A percentile compares a stretch with the other conserved stretches of the same genome.
phyloP scores from a whole-genome alignment of 768 basidiomycete genomes.

The Leccinum uliginosum region DNA sequence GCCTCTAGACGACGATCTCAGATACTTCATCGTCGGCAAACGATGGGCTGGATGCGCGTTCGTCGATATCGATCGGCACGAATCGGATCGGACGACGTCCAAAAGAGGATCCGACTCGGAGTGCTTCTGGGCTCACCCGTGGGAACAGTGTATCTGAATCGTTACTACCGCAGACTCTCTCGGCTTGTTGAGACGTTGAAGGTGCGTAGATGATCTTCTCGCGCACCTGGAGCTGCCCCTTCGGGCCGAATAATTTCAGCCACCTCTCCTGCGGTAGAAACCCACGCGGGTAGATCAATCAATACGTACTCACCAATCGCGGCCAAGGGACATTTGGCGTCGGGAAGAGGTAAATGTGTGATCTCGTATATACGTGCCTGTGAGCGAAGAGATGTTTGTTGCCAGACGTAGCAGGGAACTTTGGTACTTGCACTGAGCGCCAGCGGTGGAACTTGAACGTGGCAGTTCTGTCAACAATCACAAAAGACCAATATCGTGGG shows the following conservation, averaged over 20 bases:
- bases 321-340: background rate
- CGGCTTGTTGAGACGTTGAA: conserved; percentile 11
- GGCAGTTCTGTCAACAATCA: background rate
- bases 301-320: background rate
- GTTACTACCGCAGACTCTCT: too few species aligned
- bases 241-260: conserved; percentile 4
- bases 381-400: background rate
- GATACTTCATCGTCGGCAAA: conserved; percentile 1
- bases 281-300: conserved; percentile 2
- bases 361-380: conserved; percentile 2
- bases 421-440: too few species aligned
- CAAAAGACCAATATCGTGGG: background rate
- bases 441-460: background rate
- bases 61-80: background rate
- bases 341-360: background rate
- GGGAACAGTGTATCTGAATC: background rate
- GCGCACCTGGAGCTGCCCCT: conserved; percentile 2
- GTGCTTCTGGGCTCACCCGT: conserved; percentile 5
- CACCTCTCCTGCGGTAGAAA: conserved; percentile 9
- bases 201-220: background rate
- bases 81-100: background rate
- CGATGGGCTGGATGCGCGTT: conserved; percentile 1
- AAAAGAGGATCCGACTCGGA: background rate
- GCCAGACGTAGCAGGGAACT: background rate
- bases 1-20: conserved; percentile 6